Base-by-base conservation (phyloP, 23 red algal species). In the Agarophyton chilense region DNA sequence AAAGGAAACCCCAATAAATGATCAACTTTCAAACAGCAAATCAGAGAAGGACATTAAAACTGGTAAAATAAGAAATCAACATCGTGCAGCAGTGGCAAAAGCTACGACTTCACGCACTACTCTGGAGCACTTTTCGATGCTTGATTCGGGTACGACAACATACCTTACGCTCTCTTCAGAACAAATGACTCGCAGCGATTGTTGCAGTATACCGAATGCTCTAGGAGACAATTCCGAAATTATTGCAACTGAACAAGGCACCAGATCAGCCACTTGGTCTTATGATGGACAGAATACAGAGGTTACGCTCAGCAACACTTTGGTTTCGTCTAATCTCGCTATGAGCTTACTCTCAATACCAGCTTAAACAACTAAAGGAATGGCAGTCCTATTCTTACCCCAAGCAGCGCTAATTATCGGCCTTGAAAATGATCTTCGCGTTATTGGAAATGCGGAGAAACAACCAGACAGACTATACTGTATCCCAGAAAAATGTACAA, bases 261-360 rank as follows among this genome's bases (percentile, higher is more conserved):
- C 42, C 22, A 46, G 71, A 31, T 36, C 40, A 9, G 84, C 78
- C 7, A 28, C 34, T 7, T 89, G 66, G 84, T 33, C 35, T 13
- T 26, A 25, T 16, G 28, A 77, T 39, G 58, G 71, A 13, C 3
- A 12, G 0, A 52, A 32, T 21, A 61, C 61, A 14, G 29, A 11
- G 12, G 71, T 89, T 14, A 19, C 26, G 9, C 28, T 89, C 21
- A 64, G 42, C 39, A 72, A 79, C 40, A 89, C 52, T 28, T 35
- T 89, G 0, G 68, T 31, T 0, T 66, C 49, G 9, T 50, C 84
- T 13, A 71, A 89, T 1, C 51, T 89, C 10, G 61, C 67, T 29
- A 89, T 65, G 52, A 78, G 43, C 26, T 45, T 89, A n/a, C 60
- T 89, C 12, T 89, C 84, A 0, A 55, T 89, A 3, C 70, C 84